Percentiles rank a stretch among this genome's conserved stretches.
Evolutionary conservation across 257 asterid genomes (phyloP).

Genomic region (Nemophila menziesii): DNA sequence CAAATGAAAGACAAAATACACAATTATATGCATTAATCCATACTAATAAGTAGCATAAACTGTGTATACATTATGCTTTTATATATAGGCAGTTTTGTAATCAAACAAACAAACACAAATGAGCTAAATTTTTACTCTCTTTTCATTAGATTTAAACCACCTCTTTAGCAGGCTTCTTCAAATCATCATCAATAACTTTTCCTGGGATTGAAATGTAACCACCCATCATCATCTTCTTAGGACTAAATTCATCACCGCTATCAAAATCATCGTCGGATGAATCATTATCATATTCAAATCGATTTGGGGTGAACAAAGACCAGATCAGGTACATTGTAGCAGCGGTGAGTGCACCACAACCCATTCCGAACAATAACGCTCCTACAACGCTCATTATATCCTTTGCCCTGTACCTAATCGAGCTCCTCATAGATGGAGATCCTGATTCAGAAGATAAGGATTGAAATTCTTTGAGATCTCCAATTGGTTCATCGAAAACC

Average conservation of each 20-base stretch:
- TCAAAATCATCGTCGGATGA: conserved; percentile 29
- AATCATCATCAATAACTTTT: not conserved
- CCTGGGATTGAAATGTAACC: conserved; percentile 34
- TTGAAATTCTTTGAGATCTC: not conserved
- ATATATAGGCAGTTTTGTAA: too few species aligned
- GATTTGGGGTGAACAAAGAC: conserved; percentile 38
- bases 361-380: conserved; percentile 51
- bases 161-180: not conserved
- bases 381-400: conserved; percentile 57
- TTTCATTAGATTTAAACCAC: not conserved
- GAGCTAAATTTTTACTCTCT: not conserved
- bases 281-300: conserved; percentile 21
- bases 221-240: conserved; percentile 27
- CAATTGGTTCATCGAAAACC: conserved; percentile 1
- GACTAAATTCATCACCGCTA: conserved; percentile 15
- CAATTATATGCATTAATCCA: not conserved
- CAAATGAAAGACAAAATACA: not conserved
- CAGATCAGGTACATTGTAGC: conserved; percentile 44
- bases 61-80: not conserved
- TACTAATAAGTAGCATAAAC: not conserved
- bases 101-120: not conserved
- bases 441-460: too few species aligned
- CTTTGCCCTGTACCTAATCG: conserved; percentile 41
- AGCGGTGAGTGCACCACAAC: conserved; percentile 54
- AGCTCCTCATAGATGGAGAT: conserved; percentile 24